Conservation (phyloP, 2,329 filamentous ascomycete species). For the Pseudogymnoascus sp. region DNA sequence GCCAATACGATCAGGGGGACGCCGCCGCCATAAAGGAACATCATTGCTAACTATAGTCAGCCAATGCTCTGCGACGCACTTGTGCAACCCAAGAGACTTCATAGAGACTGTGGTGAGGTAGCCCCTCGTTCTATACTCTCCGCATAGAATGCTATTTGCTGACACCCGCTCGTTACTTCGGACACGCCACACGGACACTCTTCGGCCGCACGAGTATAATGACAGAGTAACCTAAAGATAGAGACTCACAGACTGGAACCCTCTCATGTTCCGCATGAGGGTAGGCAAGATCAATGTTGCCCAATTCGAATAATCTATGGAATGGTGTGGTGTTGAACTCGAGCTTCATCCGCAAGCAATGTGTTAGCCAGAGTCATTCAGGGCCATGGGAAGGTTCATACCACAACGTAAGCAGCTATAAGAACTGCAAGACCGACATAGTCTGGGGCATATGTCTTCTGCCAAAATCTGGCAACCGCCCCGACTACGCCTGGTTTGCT, state of each 20-base stretch:
- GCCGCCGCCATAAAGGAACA: constrained; percentile 70
- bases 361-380: background rate
- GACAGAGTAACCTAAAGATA: background rate
- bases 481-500: constrained; percentile 15
- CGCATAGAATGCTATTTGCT: background rate
- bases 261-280: constrained; percentile 79
- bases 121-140: background rate
- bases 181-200: background rate
- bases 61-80: background rate
- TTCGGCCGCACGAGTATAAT: background rate
- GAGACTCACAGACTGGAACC: constrained; percentile 62
- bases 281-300: constrained; percentile 75
- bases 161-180: background rate
- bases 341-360: constrained; percentile 37
- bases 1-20: constrained; percentile 62
- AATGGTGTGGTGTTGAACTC: constrained; percentile 71
- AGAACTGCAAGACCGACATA: constrained; percentile 72
- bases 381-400: constrained; percentile 28
- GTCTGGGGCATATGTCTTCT: constrained; percentile 81
- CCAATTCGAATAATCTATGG: constrained; percentile 87
- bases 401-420: constrained; percentile 57
- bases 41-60: constrained; percentile 44
- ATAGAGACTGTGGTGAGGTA: background rate
- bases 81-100: background rate
- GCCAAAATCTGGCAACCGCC: constrained; percentile 27